Evolutionary conservation across 108 stramenopile genomes (phyloP), one percentile per base, ranked within the genome.

Genomic region (Schizochytrium sp.): DNA sequence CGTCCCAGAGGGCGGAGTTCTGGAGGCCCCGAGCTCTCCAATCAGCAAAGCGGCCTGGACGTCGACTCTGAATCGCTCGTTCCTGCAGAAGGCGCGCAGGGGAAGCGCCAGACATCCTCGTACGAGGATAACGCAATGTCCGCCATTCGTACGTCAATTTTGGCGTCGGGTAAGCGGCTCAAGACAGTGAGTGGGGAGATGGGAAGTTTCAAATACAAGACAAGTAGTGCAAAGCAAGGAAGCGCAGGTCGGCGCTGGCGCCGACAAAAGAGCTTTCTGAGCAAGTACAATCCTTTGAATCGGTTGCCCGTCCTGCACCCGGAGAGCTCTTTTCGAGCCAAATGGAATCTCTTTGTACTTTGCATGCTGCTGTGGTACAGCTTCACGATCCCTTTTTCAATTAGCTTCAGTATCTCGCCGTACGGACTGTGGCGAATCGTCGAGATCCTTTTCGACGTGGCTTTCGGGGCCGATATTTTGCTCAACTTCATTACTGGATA

Each of bases 331-430:
- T 34, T 83, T 53, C 45, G 51, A 8, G 76, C 76, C 19, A 83
- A 83, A 2, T 83, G 76, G 76, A 83, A 83, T 45, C 23, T 83
- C 6, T 47, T 47, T 34, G 23, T 83, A 8, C 28, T 83, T 6
- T 12, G 19, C 48, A 83, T 83, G 76, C 51, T 83, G n/a, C 51
- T 83, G 51, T 83, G 76, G 76, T 83, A 83, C 51, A 53, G 76
- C 28, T 83, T 83, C 51, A 21, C 76, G 10, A 53, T 83, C 3
- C 76, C 76, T 4, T 83, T 83, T 23, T 83, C 76, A 0, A 83
- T 83, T 16, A 53, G 48, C 28, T 83, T 83, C 23, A 83, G 76
- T 23, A 23, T 83, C 76, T 10, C 76, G 51, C 76, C 76, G 10
- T 83, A 21, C 23, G 76, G 76, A 6, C 12, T 47, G 10, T 83